Evolutionary conservation across 306 rosid species (phyloP).

Genomic region (Glycyrrhiza uralensis): DNA sequence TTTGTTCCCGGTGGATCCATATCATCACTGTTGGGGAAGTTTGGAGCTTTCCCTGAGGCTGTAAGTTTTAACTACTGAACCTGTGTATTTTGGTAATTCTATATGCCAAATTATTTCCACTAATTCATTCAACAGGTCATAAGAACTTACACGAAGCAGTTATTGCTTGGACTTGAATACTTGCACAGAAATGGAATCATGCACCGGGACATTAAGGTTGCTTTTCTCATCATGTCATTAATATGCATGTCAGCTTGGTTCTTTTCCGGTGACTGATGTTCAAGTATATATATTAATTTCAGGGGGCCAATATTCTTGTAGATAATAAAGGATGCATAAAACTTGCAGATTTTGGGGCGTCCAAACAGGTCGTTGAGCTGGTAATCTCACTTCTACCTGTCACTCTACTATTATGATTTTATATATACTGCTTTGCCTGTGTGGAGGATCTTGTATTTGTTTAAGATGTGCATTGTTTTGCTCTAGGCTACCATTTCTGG

Average conservation of each 20-base stretch:
- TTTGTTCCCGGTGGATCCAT: constrained; percentile 99
- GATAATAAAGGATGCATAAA: constrained; percentile 98
- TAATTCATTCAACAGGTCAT: constrained; percentile 66
- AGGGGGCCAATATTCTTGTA: constrained; percentile 99
- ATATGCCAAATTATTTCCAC: constrained; percentile 11
- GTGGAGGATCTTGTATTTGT: constrained; percentile 20
- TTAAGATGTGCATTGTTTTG: constrained; percentile 25
- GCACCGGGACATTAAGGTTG: constrained; percentile 98
- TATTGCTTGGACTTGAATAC: constrained; percentile 87
- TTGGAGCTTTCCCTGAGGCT: constrained; percentile 97
- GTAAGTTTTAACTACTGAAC: constrained; percentile 53
- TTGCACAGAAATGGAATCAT: constrained; percentile 94
- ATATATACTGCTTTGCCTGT: background rate
- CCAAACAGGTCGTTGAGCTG: constrained; percentile 98
- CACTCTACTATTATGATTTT: constrained; percentile 13
- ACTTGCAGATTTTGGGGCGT: constrained; percentile 99
- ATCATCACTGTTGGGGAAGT: constrained; percentile 95
- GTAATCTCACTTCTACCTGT: constrained; percentile 41
- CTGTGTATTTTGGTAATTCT: constrained; percentile 13
- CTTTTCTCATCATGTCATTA: constrained; percentile 7
- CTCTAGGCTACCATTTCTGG: constrained; percentile 95
- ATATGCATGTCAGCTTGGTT: constrained; percentile 6
- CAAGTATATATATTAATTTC: constrained; percentile 28
- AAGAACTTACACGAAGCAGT: constrained; percentile 81
- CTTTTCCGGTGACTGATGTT: constrained; percentile 15